A percentile compares a stretch with the other conserved stretches of the same genome.
These are phyloP conservation scores for Ophiobolus disseminans DNA, from an alignment of 2,329 filamentous ascomycete species.

Conservation along the genomic window DNA sequence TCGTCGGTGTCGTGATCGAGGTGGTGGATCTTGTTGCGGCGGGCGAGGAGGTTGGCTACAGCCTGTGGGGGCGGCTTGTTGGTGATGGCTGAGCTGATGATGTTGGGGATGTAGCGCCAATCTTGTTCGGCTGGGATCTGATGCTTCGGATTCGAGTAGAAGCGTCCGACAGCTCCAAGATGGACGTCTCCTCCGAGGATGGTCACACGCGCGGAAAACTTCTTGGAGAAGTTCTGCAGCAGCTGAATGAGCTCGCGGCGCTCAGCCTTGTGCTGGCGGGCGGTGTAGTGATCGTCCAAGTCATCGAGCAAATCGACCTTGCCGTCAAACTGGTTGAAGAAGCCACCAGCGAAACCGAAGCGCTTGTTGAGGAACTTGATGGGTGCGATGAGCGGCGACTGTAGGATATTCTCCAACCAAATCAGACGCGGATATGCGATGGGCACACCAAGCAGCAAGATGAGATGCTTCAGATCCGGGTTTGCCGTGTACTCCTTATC, in stretches of 20 bases:
- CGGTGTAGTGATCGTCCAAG: constrained; percentile 80
- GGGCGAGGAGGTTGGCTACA: constrained; percentile 69
- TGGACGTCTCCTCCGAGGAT: constrained; percentile 72
- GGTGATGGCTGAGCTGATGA: constrained; percentile 70
- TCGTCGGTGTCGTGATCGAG: constrained; percentile 69
- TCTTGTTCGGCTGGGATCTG: constrained; percentile 65
- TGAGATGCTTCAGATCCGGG: constrained; percentile 67
- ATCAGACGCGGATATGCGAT: constrained; percentile 78
- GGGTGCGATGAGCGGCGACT: constrained; percentile 84
- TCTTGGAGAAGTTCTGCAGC: constrained; percentile 65
- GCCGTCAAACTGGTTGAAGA: constrained; percentile 95
- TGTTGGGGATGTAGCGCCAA: constrained; percentile 69
- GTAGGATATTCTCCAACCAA: constrained; percentile 95
- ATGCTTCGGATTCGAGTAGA: constrained; percentile 67
- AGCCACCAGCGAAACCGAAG: constrained; percentile 81
- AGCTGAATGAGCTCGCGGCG: constrained; percentile 74
- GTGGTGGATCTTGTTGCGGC: constrained; percentile 71
- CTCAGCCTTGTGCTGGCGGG: constrained; percentile 88
- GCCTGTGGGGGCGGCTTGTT: constrained; percentile 71
- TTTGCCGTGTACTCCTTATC: constrained; percentile 60
- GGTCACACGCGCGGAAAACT: constrained; percentile 64
- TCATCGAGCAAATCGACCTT: constrained; percentile 70
- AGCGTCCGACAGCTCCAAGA: constrained; percentile 67
- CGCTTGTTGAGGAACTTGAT: constrained; percentile 89
- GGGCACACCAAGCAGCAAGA: constrained; percentile 72